Base-by-base conservation (phyloP, 371 early-diverging fungal genomes). In the Lichtheimia ramosa region DNA sequence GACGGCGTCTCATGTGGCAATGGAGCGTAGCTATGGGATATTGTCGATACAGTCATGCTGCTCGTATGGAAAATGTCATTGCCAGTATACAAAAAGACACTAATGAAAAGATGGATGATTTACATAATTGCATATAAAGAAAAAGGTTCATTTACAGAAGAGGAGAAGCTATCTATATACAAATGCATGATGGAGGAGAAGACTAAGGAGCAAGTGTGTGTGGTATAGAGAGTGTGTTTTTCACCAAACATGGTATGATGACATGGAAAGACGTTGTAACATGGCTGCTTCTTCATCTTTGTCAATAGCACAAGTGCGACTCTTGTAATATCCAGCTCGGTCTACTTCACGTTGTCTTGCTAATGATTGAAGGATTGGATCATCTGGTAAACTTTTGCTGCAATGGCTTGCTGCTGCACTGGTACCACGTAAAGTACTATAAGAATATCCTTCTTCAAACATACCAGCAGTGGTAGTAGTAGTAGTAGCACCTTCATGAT, bases 1-100 rank as follows among this genome's bases (percentile, higher is more conserved):
- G 67, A 20, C 62, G 56, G 48, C 55, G 51, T 15, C 43, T 68
- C 48, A 56, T 63, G 13, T 68, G 68, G 68, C 63, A 68, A 54
- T 68, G 68, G 68, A 68, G 68, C 18, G 63, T 68, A 10, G 59
- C 68, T 14, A 68, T 68, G 68, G 68, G 68, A 0, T 63, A 63
- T 27, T 68, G 68, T 40, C 56, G 46, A 2, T 68, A 68, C 43
- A 54, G 40, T 12, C 68, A 68, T 53, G 68, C 61, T 15, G 39
- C 43, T 25, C 40, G 42, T 15, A 27, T 68, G 8, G 53, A 54
- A 20, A 15, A 48, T 16, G 28, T 68, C 57, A 60, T 68, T 46
- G 21, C 49, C n/a, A 40, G 39, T 14, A 42, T 58, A 21, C 46
- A 56, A 46, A 46, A 56, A 28, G 21, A 18, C 48, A 56, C 42